These are phyloP conservation scores for Phytophthora boehmeriae DNA, from an alignment of 352 stramenopile genomes.

Conservation along the genomic window DNA sequence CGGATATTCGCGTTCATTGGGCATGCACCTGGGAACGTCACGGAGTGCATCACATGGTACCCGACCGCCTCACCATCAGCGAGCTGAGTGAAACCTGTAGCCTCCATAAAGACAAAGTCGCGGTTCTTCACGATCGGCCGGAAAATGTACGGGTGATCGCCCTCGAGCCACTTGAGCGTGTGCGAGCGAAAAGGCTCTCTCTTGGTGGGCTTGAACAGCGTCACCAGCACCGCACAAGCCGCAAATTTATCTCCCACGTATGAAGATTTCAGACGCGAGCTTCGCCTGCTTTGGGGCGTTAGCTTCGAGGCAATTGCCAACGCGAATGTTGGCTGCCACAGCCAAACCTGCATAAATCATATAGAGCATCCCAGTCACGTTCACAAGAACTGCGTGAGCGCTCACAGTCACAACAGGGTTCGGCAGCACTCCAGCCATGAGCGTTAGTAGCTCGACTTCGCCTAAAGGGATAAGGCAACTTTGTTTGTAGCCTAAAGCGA, in stretches of 20 bases:
- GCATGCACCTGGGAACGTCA: slow-evolving; percentile 36
- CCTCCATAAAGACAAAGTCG: slow-evolving; percentile 60
- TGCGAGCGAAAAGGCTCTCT: slow-evolving; percentile 51
- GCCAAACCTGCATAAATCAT: slow-evolving; percentile 74
- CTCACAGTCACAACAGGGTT: slow-evolving; percentile 67
- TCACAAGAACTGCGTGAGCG: slow-evolving; percentile 68
- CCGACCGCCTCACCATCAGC: slow-evolving; percentile 40
- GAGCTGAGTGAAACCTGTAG: slow-evolving; percentile 41
- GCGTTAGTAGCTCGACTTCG: slow-evolving; percentile 65
- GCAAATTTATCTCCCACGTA: slow-evolving; percentile 54
- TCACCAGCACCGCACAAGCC: slow-evolving; percentile 38
- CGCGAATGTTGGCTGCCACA: slow-evolving; percentile 68
- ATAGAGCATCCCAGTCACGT: slow-evolving; percentile 65
- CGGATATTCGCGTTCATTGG: slow-evolving; percentile 25
- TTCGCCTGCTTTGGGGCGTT: slow-evolving; percentile 58
- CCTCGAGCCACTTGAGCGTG: slow-evolving; percentile 56
- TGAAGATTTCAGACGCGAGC: slow-evolving; percentile 41
- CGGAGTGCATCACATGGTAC: slow-evolving; percentile 61
- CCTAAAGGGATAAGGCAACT: too few relatives aligned
- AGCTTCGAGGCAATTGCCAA: slow-evolving; percentile 77
- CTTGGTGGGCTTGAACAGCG: slow-evolving; percentile 29
- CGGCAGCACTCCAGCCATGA: slow-evolving; percentile 67
- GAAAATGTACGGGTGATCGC: slow-evolving; percentile 46
- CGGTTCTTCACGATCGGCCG: slow-evolving; percentile 52
- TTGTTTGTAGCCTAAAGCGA: too few relatives aligned